Base-by-base conservation (phyloP, 2,329 filamentous ascomycete genomes). In the Trichoderma brevicompactum region DNA sequence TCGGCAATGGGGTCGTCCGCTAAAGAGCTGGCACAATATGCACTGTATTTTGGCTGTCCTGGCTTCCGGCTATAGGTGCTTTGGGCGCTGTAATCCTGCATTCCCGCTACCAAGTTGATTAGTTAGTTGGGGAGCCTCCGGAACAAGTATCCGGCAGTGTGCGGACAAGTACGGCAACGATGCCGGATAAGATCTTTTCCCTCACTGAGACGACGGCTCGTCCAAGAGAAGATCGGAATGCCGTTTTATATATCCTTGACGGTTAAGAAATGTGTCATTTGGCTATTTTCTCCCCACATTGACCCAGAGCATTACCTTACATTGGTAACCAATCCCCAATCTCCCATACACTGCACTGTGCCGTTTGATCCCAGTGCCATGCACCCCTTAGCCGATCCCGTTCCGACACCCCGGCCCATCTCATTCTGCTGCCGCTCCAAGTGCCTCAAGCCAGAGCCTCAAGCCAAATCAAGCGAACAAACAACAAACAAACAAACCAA, bases 1-100 rank as follows among this genome's bases (percentile, higher is more conserved):
- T 66, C 65, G 65, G 65, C 65, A 66, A 66, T 66, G 50, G 56
- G 40, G 41, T 41, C 23, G 5, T 28, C 23, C 23, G 23, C 23
- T 5, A 28, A 28, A 28, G 23, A 28, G 5, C 23, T 28, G 23
- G 23, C 5, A 2, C 23, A 2, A 5, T 2, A 28, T 28, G 23
- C 23, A 5, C 23, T 28, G 23, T 28, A 28, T 28, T 28, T 28
- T 32, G n/a, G n/a, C 61, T n/a, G 32, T 38, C 34, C 55, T 53
- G n/a, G 0, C 5, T 10, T 38, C 12, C 7, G 44, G 13, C 8
- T 59, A 2, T 13, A 40, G 41, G 15, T 6, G 36, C 48, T 44
- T 41, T n/a, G 13, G 8, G 6, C 34, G 2, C 13, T 40, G 7
- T 28, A 28, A 28, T 28, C 23, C 23, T 28, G 23, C 23, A 5